Percentiles rank a stretch among this genome's conserved stretches.
Conservation (phyloP, 2,329 filamentous ascomycete genomes). For the Alternaria panax region DNA sequence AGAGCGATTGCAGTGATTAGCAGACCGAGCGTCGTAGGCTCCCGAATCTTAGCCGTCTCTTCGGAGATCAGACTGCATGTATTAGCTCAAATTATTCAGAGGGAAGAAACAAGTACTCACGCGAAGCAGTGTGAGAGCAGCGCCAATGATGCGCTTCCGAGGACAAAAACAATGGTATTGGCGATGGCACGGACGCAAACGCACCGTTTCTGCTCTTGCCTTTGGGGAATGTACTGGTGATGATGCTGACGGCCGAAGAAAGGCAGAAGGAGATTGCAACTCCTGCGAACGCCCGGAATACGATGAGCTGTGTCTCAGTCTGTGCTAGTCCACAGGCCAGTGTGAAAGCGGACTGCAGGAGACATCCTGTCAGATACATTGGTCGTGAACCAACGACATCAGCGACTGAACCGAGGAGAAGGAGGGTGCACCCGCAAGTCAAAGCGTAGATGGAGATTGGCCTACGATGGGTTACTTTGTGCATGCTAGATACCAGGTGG, state of each 20-base stretch:
- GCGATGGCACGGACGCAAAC: conserved; percentile 58
- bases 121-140: conserved; percentile 62
- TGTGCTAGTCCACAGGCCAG: conserved; percentile 54
- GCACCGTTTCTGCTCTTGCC: conserved; percentile 60
- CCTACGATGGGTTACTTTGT: conserved; percentile 28
- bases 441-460: conserved; percentile 48
- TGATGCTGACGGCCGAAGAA: conserved; percentile 58
- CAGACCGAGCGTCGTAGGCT: conserved; percentile 50
- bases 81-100: conserved; percentile 45
- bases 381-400: conserved; percentile 53
- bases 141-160: conserved; percentile 56
- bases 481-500: not conserved
- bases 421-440: not conserved
- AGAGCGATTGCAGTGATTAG: conserved; percentile 54
- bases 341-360: conserved; percentile 55
- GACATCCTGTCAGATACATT: conserved; percentile 56
- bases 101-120: conserved; percentile 49
- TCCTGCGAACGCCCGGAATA: conserved; percentile 57
- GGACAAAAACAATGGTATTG: conserved; percentile 51
- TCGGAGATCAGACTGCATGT: not conserved
- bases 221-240: conserved; percentile 57
- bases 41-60: not conserved
- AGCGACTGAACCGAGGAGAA: not conserved
- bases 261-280: conserved; percentile 58
- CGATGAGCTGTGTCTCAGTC: conserved; percentile 50